Evolutionary conservation across 176 grass and related monocot genomes (phyloP).

Genomic region (Aegilops longissima): DNA sequence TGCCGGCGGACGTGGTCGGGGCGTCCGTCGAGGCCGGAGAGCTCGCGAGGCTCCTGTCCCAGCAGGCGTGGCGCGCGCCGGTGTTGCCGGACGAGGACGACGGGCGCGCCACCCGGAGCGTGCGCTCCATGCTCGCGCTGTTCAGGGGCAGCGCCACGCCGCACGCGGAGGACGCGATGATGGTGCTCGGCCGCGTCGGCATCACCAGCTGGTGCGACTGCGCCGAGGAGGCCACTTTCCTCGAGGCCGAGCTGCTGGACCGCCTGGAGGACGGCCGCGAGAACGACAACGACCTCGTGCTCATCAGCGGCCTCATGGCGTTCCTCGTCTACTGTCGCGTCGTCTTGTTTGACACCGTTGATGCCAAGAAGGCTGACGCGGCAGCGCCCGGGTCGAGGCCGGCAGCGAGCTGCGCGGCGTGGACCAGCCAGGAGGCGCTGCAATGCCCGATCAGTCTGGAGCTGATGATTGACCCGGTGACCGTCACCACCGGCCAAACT

Average conservation of each 20-base stretch:
- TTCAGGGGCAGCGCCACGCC: constrained; percentile 47
- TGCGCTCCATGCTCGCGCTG: constrained; percentile 50
- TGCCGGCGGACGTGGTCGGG: constrained; percentile 18
- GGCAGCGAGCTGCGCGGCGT: constrained; percentile 1
- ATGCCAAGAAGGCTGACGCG: background rate
- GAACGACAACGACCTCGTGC: constrained; percentile 44
- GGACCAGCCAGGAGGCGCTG: constrained; percentile 42
- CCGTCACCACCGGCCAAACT: constrained; percentile 73
- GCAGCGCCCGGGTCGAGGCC: background rate
- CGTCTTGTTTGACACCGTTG: constrained; percentile 47
- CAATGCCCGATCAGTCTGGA: constrained; percentile 88
- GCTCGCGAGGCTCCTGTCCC: constrained; percentile 36
- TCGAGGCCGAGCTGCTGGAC: constrained; percentile 53
- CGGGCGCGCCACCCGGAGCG: constrained; percentile 27
- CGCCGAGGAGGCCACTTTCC: constrained; percentile 53
- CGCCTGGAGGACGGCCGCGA: constrained; percentile 42
- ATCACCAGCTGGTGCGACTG: constrained; percentile 60
- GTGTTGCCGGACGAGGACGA: constrained; percentile 41
- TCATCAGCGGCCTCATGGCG: constrained; percentile 53
- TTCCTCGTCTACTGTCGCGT: constrained; percentile 73
- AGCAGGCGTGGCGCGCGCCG: constrained; percentile 55
- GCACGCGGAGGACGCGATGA: constrained; percentile 32
- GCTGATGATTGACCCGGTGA: constrained; percentile 87
- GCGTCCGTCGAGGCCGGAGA: constrained; percentile 38
- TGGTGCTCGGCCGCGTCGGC: constrained; percentile 44